These are phyloP conservation scores for Phytopythium vexans DNA, from an alignment of 352 stramenopile species.

Conservation along the genomic window DNA sequence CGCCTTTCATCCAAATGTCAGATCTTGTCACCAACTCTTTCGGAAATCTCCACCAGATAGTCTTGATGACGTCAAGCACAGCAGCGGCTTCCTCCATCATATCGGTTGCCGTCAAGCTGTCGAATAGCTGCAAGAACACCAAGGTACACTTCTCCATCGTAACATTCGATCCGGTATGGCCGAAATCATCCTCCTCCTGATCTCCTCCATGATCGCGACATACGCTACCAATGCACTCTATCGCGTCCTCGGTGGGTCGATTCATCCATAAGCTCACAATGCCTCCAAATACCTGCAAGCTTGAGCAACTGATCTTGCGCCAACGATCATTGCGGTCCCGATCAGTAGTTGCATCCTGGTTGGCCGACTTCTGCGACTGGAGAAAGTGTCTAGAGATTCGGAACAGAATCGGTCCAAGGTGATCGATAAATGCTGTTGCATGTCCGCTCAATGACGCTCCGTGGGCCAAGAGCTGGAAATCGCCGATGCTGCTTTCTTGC, in stretches of 20 bases:
- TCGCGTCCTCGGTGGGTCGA: constrained; percentile 14
- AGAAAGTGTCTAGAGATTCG: constrained; percentile 5
- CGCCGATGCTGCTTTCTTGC: constrained; percentile 6
- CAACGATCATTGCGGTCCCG: not conserved
- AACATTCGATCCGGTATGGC: constrained; percentile 4
- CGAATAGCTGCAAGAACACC: constrained; percentile 21
- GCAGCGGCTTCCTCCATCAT: constrained; percentile 11
- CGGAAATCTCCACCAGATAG: constrained; percentile 18
- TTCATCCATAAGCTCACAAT: constrained; percentile 18
- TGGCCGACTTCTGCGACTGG: no score
- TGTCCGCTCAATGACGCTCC: constrained; percentile 12
- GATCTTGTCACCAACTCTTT: constrained; percentile 8
- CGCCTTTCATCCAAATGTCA: constrained; percentile 29
- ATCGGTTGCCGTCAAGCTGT: constrained; percentile 12
- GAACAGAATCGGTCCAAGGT: constrained; percentile 16
- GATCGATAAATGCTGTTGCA: constrained; percentile 14
- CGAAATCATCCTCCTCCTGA: constrained; percentile 15
- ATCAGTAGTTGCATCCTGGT: constrained; percentile 3
- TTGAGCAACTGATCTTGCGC: constrained; percentile 10
- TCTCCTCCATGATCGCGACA: constrained; percentile 9
- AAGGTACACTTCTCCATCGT: constrained; percentile 20
- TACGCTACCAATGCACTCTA: constrained; percentile 13
- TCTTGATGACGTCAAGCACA: constrained; percentile 10
- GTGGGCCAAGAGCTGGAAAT: constrained; percentile 10
- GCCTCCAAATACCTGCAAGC: constrained; percentile 11